phyloP scores from a whole-genome alignment of 2,329 filamentous ascomycete genomes.

The Elsinoe arachidis region DNA sequence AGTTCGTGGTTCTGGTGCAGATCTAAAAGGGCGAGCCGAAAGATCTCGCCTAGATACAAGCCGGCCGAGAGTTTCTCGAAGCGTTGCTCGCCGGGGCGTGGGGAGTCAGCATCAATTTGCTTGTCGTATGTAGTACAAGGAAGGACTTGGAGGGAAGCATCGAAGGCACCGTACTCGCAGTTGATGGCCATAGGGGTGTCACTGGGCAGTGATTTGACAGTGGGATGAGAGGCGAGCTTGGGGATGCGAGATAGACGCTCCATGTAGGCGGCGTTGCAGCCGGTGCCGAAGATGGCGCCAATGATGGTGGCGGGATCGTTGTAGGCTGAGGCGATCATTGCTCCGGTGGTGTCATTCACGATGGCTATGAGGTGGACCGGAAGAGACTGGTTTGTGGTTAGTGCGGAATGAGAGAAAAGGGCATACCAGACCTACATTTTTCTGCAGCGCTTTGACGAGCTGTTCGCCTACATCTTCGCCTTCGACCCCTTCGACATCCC shows the following conservation, averaged over 20 bases:
- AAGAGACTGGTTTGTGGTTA: conserved; percentile 50
- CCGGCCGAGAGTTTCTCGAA: conserved; percentile 99
- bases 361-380: conserved; percentile 77
- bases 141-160: conserved; percentile 85
- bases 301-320: conserved; percentile 77
- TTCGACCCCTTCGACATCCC: conserved; percentile 87
- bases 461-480: conserved; percentile 84
- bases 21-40: conserved; percentile 78
- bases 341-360: conserved; percentile 91
- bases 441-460: conserved; percentile 69
- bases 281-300: conserved; percentile 88
- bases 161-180: conserved; percentile 96
- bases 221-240: conserved; percentile 52
- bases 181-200: conserved; percentile 91
- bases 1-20: conserved; percentile 61
- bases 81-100: conserved; percentile 84
- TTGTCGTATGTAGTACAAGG: conserved; percentile 81
- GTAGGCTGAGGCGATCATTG: conserved; percentile 81
- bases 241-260: conserved; percentile 73
- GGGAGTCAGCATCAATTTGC: conserved; percentile 82
- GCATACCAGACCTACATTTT: conserved; percentile 45
- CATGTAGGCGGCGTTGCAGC: conserved; percentile 92
- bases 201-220: conserved; percentile 64
- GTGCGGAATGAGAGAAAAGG: background rate
- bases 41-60: conserved; percentile 88